Evolutionary conservation across 345 rosid genomes (phyloP), one percentile per base, ranked within the genome.

Genomic region (Gossypium turneri): DNA sequence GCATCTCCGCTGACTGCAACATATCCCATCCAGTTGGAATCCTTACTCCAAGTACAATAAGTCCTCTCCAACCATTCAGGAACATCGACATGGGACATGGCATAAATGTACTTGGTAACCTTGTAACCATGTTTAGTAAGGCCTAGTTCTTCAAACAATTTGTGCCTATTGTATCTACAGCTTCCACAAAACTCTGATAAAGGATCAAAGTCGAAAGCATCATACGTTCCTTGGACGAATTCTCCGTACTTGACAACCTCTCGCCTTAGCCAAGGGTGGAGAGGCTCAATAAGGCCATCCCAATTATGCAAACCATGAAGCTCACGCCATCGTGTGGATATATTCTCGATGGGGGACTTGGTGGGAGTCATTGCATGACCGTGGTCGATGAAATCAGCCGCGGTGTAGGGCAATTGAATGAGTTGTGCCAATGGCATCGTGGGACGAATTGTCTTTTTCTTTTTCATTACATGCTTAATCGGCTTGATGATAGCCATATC

Each of bases 21-120:
- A 45, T 81, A 86, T 0, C 92, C 94, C 90, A 86, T 88, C 92
- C 92, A 90, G 70, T 90, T 90, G 9, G 94, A 90, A 68, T 90
- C 92, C 72, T 83, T 88, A 82, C 94, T 90, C 94, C 94, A 90
- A 34, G 81, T 81, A 29, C 20, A 3, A 44, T 82, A 10, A 0
- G 90, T 77, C 38, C 76, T 82, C 52, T 81, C 83, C 60, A 90
- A 76, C 94, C 94, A 90, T 20, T 78, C 72, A 1, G 94, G 92
- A 58, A 90, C 84, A 56, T 87, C 88, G 0, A 90, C 89, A 62
- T 73, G 89, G 2, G 92, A 90, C 94, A 90, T 85, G 1, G 90
- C 92, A 52, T 90, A 88, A 4, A 90, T 80, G 78, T 88, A 90
- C 69, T 76, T 83, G 1, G 82, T 86, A 34, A 81, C 85, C 50